Base-by-base conservation (phyloP, 257 asterid genomes). In the Penstemon barbatus region DNA sequence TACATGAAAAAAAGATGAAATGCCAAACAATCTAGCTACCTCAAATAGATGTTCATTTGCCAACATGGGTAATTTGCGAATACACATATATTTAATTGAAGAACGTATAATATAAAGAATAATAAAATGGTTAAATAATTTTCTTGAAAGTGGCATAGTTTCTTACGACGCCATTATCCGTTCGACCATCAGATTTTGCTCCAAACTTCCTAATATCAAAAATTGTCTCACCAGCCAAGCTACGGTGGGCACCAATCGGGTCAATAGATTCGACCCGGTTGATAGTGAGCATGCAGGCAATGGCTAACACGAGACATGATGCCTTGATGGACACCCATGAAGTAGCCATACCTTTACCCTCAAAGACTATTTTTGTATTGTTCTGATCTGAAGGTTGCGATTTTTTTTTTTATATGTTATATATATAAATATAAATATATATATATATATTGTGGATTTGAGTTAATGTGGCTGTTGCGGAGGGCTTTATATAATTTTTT, bases 141-240 rank as follows among this genome's bases (percentile, higher is more conserved):
- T 25, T 25, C 33, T 25, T 25, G 33, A 25, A 25, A 25, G 33
- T 25, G 33, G 33, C 33, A 25, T 25, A 25, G 33, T 25, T 25
- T 25, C 33, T 65, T 44, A 81, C 91, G 87, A 25, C 2, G 25
- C 88, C 66, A 50, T 68, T 74, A 61, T 86, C 91, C 0, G 71
- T 65, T 3, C 0, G 7, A 61, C 82, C 87, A 61, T 84, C 78
- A 3, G 86, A 74, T 63, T 48, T 79, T 36, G 94, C 94, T 57
- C 85, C 94, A 50, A 57, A 63, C 0, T 54, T 63, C 48, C 77
- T 85, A 64, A 86, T 79, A 59, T 86, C 91, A 58, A 73, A 85
- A 77, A 81, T 69, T 6, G 82, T 71, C 75, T 73, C 87, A 13
- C 3, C 76, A 4, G 46, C 10, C 10, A 80, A 80, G 78, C 68